These are phyloP conservation scores for Alectoria sarmentosa DNA, from an alignment of 495 filamentous ascomycete genomes.

Conservation along the genomic window DNA sequence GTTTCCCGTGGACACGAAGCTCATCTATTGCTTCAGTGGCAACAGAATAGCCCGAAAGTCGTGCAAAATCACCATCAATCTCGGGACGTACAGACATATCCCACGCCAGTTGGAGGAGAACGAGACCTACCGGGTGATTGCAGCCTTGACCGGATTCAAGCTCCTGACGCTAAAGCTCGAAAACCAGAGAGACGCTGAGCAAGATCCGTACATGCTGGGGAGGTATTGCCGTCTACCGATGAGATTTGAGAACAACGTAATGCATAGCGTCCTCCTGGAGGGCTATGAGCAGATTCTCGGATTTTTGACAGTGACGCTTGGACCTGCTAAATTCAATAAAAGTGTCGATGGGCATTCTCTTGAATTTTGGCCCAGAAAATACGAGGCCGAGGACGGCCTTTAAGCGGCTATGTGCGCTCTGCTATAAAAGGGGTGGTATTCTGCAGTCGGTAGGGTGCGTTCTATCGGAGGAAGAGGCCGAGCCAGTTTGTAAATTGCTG, in stretches of 20 bases:
- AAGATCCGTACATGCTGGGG: background rate
- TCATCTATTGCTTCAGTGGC: background rate
- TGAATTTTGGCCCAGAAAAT: background rate
- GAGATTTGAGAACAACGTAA: no score
- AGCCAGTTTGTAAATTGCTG: no score
- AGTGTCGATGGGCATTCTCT: background rate
- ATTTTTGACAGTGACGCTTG: background rate
- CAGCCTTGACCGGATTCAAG: background rate
- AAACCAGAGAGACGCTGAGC: background rate
- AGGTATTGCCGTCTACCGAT: no score
- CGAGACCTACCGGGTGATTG: background rate
- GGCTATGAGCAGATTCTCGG: background rate
- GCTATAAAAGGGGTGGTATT: no score
- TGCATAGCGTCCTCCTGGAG: no score
- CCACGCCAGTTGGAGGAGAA: background rate
- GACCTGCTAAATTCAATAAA: background rate
- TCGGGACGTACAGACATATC: background rate
- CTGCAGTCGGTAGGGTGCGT: no score
- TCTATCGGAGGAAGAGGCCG: no score
- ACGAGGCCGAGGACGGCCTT: background rate
- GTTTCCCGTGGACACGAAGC: background rate
- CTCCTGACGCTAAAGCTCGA: background rate
- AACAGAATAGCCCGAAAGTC: background rate
- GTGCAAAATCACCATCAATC: background rate
- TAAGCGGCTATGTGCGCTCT: background rate